Evolutionary conservation across 441 rosid species (phyloP), one percentile per base, ranked within the genome.

Genomic region (Gossypium gossypioides): DNA sequence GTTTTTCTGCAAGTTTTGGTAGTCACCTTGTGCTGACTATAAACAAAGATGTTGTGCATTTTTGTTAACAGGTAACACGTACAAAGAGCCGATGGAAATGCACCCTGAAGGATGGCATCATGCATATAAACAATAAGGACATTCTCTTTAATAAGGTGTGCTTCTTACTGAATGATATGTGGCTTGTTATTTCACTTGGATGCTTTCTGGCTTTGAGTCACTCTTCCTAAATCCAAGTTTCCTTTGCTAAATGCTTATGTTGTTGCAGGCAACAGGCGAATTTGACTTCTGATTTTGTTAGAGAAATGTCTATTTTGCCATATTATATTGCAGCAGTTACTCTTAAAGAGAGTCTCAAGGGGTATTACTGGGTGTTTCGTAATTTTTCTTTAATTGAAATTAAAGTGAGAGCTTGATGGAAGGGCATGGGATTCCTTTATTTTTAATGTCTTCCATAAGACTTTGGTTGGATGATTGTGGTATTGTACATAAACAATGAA

Each of bases 71-170:
- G 99, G 99, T 95, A 75, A 88, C 96, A 68, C 98, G 99, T 15
- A 88, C 98, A 34, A 95, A 95, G 86, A 95, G 96, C 93, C 81
- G 75, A 78, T 92, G 99, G 99, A 95, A 95, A 79, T 95, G 99
- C 83, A 83, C 78, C 2, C 85, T 95, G 82, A 95, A 95, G 88
- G 97, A 95, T 66, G 99, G 98, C 68, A 92, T 95, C 74, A 90
- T 95, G 96, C 99, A 87, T 75, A 92, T 92, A 84, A 92, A 92
- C 84, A 87, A 92, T 46, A 88, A 89, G 79, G 99, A 95, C 83
- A 82, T 92, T 83, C 96, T 95, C 79, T 95, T 95, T 77, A 95
- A 95, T 73, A 95, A 92, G 91, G 99, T 91, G 67, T 34, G 68
- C 50, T 1, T 57, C 61, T 56, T 24, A 15, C 69, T 1, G 2